Base-by-base conservation (phyloP, 768 basidiomycete species). In the Chalciporus sphaerocephalus region DNA sequence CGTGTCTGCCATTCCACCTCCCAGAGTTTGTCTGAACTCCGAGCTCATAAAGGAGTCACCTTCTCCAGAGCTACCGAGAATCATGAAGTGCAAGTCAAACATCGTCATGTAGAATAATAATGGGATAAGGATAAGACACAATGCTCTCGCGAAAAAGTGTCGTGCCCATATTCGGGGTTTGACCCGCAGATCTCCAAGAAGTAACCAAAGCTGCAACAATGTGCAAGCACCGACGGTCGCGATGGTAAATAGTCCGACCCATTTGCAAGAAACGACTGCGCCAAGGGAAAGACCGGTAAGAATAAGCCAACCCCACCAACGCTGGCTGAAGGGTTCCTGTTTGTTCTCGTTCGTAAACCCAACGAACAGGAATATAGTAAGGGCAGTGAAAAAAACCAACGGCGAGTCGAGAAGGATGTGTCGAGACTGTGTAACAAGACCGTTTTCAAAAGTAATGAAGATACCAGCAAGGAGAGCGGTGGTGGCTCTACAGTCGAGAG, bases 31-130 rank as follows among this genome's bases (percentile, higher is more conserved):
- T 68, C 97, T 94, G 71, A 99, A 99, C 62, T 93, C 94, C 2
- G 92, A 90, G 69, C 90, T 95, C 96, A 99, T 99, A 68, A 99
- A 99, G 1, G 94, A 93, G 62, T 98, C 96, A 0, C 96, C 96
- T 42, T 98, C 95, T 24, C 96, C 96, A 2, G 89, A 87, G 65
- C 86, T 87, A 58, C 82, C 79, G 22, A 99, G 73, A 54, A 99
- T 78, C 60, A 84, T 59, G 69, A 98, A 97, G 64, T 99, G 96
- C 42, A 99, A 83, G 66, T 86, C 78, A 73, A 99, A 99, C 89
- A 96, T 96, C 61, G 72, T 64, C 90, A 98, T 93, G 71, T 99
- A 99, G 64, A 99, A 94, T 28, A 85, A 32, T 24, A 85, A 61
- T 4, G 96, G 95, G 4, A 99, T 62, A 24, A 73, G 74, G 56